Evolutionary conservation across 2,329 filamentous ascomycete species (phyloP), one percentile per base, ranked within the genome.

Genomic region (Diplodia scrobiculata): DNA sequence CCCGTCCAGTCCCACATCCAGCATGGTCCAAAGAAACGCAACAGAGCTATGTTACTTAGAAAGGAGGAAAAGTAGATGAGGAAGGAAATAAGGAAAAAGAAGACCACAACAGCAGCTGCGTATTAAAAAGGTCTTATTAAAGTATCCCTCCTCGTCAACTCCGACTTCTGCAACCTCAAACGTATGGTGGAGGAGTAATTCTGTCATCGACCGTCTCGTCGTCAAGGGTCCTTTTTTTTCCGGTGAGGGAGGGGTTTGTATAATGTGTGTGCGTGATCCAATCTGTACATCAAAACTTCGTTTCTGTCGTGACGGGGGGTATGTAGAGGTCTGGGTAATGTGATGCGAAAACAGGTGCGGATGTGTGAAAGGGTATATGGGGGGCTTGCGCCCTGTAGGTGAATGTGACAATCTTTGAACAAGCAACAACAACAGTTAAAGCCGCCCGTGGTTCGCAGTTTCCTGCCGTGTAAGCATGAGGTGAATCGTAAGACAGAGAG

Each of bases 231-330:
- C 55, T 21, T 60, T 59, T 38, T 60, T 47, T 25, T 32, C 19
- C 17, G 32, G n/a, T 32, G 52, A 25, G 41, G 14, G 41, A 45
- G 17, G n/a, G 34, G 41, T 6, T 45, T 45, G 38, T 41, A 25
- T 19, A 17, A 21, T 58, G 29, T 21, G 53, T 27, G 53, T 27
- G 19, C 29, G 14, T 41, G 19, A 25, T 62, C 41, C 58, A 62
- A 50, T 62, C 29, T 62, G 58, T 62, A 62, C 58, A 62, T 62
- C 45, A 32, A n/a, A 47, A 50, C 41, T 36, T 62, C 58, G 45
- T 62, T 45, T 62, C 41, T 50, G 27, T 62, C 58, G 45, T 62
- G 58, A 62, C 48, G 38, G 38, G 52, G 52, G 52, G 52, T 59
- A n/a, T 45, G 54, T 34, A 45, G 55, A 27, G 17, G 38, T 17